Conservation (phyloP, 2,329 filamentous ascomycete genomes). For the Cucurbitaria berberidis region DNA sequence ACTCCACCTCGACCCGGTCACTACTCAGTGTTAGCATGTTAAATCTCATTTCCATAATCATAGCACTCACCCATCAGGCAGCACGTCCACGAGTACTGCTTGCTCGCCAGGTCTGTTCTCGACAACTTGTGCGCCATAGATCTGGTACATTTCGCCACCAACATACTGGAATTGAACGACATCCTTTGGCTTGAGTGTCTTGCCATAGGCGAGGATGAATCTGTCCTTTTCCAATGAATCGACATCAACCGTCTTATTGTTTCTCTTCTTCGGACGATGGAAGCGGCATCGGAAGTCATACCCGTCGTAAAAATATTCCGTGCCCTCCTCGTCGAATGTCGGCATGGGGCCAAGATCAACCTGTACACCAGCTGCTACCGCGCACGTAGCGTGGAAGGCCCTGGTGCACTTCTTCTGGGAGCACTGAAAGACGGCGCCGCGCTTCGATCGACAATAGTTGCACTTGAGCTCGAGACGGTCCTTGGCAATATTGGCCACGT, state of each 20-base stretch:
- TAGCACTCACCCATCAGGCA: slow-evolving; percentile 77
- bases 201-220: slow-evolving; percentile 71
- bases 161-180: slow-evolving; percentile 86
- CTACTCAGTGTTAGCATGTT: slow-evolving; percentile 49
- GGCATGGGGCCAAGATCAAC: slow-evolving; percentile 86
- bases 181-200: slow-evolving; percentile 71
- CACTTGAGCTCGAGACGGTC: slow-evolving; percentile 91
- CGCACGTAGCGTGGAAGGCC: slow-evolving; percentile 94
- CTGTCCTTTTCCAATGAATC: slow-evolving; percentile 73
- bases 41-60: not conserved
- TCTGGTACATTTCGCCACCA: slow-evolving; percentile 77
- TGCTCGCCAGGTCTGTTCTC: slow-evolving; percentile 81
- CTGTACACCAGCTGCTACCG: slow-evolving; percentile 87
- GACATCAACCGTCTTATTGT: slow-evolving; percentile 75
- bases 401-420: slow-evolving; percentile 92
- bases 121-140: slow-evolving; percentile 86
- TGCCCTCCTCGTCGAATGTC: slow-evolving; percentile 87
- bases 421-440: slow-evolving; percentile 96
- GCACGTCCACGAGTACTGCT: slow-evolving; percentile 77
- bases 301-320: slow-evolving; percentile 88
- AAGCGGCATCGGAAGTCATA: slow-evolving; percentile 95
- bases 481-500: slow-evolving; percentile 81
- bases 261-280: slow-evolving; percentile 87
- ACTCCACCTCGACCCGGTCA: slow-evolving; percentile 78
- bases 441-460: slow-evolving; percentile 90